Percentiles rank a stretch among this genome's conserved stretches.
These are phyloP conservation scores for Oryza australiensis DNA, from an alignment of 176 grass and related monocot species.

Conservation along the genomic window DNA sequence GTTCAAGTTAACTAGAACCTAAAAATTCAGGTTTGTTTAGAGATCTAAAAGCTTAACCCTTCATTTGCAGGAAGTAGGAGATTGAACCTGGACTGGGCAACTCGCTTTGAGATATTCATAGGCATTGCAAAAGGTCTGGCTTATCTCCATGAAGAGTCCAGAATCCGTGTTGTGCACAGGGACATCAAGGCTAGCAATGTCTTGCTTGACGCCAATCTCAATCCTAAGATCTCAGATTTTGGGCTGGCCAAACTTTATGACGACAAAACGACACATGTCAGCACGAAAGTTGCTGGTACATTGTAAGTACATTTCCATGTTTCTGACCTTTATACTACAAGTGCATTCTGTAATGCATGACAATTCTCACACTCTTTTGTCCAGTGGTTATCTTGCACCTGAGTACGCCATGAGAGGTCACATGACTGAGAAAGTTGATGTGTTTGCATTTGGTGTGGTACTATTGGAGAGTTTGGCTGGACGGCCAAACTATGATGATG, in stretches of 20 bases:
- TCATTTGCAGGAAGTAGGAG: slow-evolving; percentile 46
- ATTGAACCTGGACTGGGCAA: slow-evolving; percentile 62
- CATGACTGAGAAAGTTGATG: slow-evolving; percentile 84
- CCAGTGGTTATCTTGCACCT: slow-evolving; percentile 80
- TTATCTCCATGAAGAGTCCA: slow-evolving; percentile 84
- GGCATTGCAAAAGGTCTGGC: slow-evolving; percentile 65
- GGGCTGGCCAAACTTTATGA: slow-evolving; percentile 87
- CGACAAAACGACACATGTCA: slow-evolving; percentile 54
- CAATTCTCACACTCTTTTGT: not conserved
- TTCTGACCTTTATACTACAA: no score
- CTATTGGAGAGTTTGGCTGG: slow-evolving; percentile 65
- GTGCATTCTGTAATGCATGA: not conserved
- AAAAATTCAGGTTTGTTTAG: not conserved
- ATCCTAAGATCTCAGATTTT: slow-evolving; percentile 93
- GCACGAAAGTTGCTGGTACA: slow-evolving; percentile 53
- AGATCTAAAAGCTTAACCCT: not conserved
- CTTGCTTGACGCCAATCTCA: slow-evolving; percentile 63
- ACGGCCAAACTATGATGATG: slow-evolving; percentile 55
- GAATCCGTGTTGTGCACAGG: slow-evolving; percentile 74
- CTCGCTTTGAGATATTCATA: slow-evolving; percentile 79
- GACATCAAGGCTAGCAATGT: slow-evolving; percentile 90
- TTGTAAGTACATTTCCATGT: slow-evolving; percentile 53
- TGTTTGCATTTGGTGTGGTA: slow-evolving; percentile 77
- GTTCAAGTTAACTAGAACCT: not conserved
- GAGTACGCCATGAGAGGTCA: slow-evolving; percentile 95